Conservation (phyloP, 1,284 basidiomycete species). For the Ganoderma meredithae region DNA sequence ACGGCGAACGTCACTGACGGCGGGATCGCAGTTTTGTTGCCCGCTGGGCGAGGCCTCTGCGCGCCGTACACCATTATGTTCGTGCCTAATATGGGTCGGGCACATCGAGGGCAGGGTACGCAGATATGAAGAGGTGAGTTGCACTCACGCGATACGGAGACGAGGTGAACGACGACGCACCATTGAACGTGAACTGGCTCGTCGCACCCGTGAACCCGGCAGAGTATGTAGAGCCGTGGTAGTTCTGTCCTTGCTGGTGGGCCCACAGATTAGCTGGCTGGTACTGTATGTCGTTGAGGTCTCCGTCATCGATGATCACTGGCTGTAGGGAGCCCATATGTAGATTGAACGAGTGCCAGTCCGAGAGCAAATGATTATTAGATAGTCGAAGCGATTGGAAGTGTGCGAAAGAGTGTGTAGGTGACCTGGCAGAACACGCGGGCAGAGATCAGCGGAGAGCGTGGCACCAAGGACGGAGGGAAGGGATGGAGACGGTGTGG, state of each 20-base stretch:
- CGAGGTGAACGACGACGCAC: conserved; percentile 5
- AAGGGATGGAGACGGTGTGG: neutral
- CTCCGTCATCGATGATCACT: conserved; percentile 24
- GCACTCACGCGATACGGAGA: neutral
- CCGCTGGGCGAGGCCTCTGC: conserved; percentile 5
- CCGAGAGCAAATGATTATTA: neutral
- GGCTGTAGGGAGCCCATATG: neutral
- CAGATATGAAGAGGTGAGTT: neutral
- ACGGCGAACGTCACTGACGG: conserved; percentile 14
- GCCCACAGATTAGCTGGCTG: conserved; percentile 7
- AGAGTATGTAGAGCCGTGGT: conserved; percentile 13
- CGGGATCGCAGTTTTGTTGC: conserved; percentile 8
- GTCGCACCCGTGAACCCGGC: conserved; percentile 15
- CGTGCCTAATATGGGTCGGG: conserved; percentile 10
- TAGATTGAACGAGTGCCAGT: neutral
- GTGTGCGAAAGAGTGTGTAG: neutral
- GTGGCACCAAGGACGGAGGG: neutral
- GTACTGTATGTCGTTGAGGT: conserved; percentile 18
- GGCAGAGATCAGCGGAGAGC: neutral
- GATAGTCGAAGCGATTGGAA: neutral
- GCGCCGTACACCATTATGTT: conserved; percentile 14
- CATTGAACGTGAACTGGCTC: conserved; percentile 18
- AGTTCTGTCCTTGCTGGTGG: conserved; percentile 5
- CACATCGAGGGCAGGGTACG: too few relatives aligned
- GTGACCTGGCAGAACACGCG: neutral